Evolutionary conservation across 75 land plant species (phyloP), one percentile per base, ranked within the genome.

Genomic region (Ceratopteris richardii): DNA sequence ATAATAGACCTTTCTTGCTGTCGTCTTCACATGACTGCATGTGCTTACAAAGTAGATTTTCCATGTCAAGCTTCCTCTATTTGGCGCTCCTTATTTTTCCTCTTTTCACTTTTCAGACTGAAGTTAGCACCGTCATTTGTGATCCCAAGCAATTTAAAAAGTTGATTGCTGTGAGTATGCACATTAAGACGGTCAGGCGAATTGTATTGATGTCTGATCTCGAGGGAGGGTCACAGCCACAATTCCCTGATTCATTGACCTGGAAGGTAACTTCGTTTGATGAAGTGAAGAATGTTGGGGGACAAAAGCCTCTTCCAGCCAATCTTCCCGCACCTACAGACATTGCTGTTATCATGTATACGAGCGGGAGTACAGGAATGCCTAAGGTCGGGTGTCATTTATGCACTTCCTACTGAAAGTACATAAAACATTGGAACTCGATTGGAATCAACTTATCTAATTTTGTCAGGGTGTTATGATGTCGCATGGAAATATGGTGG

Each of bases 361-460:
- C 97, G 37, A 92, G 97, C 68, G 97, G 97, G 41, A 92, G 97
- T 58, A 87, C 97, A 31, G 97, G 97, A n/a, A 31, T 84, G 47
- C 89, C 97, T 9, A 92, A 92, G 94, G 97, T 92, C 19, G 19
- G 58, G 11, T 61, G 2, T 42, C 19, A 31, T 42, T 43, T n/a
- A n/a, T n/a, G n/a, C n/a, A n/a, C n/a, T n/a, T 51, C 24, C 25
- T 51, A 6, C 25, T 51, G 53, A 4, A 20, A 20, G 21, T 56
- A 20, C 2, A 26, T n/a, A n/a, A n/a, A n/a, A n/a, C n/a, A n/a
- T 13, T 42, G 13, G 44, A 42, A 42, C 44, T 42, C 17, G 13
- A 17, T 42, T n/a, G n/a, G n/a, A n/a, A n/a, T n/a, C n/a, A n/a
- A n/a, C n/a, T n/a, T n/a, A n/a, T n/a, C n/a, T n/a, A n/a, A n/a